Evolutionary conservation across 2,329 filamentous ascomycete genomes (phyloP), one percentile per base, ranked within the genome.

Genomic region (Clathrospora elynae): DNA sequence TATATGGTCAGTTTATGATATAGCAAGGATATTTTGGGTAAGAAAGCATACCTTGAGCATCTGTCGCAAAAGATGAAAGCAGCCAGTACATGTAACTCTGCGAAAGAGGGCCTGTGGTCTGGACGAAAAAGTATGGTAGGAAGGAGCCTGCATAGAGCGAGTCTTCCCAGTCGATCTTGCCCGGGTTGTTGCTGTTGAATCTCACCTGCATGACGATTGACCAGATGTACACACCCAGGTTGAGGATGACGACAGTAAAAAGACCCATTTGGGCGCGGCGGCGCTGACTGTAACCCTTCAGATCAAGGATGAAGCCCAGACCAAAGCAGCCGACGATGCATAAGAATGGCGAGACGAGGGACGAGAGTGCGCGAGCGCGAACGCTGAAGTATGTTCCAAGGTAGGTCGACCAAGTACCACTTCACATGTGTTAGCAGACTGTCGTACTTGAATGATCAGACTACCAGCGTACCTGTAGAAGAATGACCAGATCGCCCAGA

Each of bases 271-370:
- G 74, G 11, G 74, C 75, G 9, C 75, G 68, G 13, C 75, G 72
- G 6, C 75, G 61, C 52, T 80, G 54, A 80, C 87, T 6, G 74
- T 81, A 50, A 82, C 86, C 17, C 71, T 95, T 40, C 81, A 87
- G 57, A 70, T 75, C 41, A 85, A 83, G 74, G 78, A 93, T 71
- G 42, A 76, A 77, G 1, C 75, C 74, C 4, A 77, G 71, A 28
- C 73, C 75, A 37, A 77, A 77, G 51, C 74, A 77, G 13, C 75
- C 75, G 23, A 77, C 59, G 17, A 77, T 76, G 67, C 75, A 77
- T 54, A 77, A 75, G 59, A 76, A 76, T 0, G 75, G 75, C 5
- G 74, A 76, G 17, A 76, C 56, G 7, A 76, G 66, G 3, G 73
- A 75, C 0, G 73, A 76, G 6, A 74, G 64, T 3, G 75, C 73